These are phyloP conservation scores for Mycena amicta DNA, from an alignment of 768 basidiomycete genomes.

Conservation along the genomic window DNA sequence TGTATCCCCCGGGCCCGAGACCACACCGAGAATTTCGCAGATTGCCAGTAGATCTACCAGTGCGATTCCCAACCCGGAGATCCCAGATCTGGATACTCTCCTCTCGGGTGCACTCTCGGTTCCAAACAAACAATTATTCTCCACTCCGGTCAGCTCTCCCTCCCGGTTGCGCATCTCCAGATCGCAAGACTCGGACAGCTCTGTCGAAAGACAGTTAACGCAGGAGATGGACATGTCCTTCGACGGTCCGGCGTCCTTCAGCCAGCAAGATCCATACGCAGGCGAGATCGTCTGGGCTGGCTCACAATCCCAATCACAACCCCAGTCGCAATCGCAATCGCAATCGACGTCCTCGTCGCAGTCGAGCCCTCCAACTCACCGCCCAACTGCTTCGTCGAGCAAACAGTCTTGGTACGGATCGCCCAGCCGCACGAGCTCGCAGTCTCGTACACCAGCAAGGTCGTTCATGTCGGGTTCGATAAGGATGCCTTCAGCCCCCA, in stretches of 20 bases:
- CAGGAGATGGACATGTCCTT: constrained; percentile 30
- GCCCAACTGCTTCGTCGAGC: neutral
- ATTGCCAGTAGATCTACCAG: neutral
- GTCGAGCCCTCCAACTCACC: neutral
- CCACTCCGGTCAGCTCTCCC: too few species aligned
- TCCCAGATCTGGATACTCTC: constrained; percentile 13
- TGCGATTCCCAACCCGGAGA: constrained; percentile 9
- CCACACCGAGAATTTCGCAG: neutral
- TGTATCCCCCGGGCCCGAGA: too few species aligned
- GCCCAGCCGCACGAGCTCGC: neutral
- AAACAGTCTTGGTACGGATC: constrained; percentile 16
- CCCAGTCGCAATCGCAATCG: constrained; percentile 24
- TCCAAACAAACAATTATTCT: neutral
- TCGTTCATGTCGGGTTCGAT: constrained; percentile 11
- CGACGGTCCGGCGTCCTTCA: too few species aligned
- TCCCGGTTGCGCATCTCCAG: constrained; percentile 15
- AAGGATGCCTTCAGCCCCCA: constrained; percentile 1
- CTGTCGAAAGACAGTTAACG: constrained; percentile 53
- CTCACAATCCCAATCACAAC: constrained; percentile 14
- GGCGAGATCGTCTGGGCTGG: constrained; percentile 15
- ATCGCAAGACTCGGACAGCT: constrained; percentile 41
- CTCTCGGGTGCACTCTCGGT: neutral
- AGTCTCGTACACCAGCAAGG: neutral
- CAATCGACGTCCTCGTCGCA: neutral
- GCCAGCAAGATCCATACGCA: constrained; percentile 11